Conservation (phyloP, 441 rosid species). For the Biscutella laevigata region DNA sequence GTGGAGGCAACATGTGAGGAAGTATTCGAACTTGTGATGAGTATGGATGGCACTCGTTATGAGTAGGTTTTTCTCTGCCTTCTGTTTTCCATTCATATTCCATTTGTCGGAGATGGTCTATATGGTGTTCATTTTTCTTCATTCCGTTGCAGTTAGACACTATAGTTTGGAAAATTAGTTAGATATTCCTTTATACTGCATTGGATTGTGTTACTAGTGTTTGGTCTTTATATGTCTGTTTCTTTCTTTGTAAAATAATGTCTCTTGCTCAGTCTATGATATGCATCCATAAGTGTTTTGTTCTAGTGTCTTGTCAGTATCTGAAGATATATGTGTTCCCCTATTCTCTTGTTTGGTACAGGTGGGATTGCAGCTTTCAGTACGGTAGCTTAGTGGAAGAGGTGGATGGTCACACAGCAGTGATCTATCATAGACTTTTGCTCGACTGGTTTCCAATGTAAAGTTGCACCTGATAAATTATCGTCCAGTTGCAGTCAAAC, state of each 20-base stretch:
- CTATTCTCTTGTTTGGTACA: constrained; percentile 29
- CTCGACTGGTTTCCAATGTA: constrained; percentile 98
- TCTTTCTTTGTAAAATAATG: neutral
- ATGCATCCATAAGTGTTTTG: neutral
- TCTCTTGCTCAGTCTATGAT: neutral
- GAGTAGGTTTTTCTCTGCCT: constrained; percentile 67
- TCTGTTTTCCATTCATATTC: neutral
- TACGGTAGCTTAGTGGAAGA: constrained; percentile 97
- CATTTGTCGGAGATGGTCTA: neutral
- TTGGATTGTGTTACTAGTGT: neutral
- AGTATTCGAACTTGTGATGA: constrained; percentile 95
- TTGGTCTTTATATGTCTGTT: neutral
- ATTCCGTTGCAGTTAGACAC: neutral
- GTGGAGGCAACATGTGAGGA: constrained; percentile 98
- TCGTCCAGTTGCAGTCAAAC: neutral
- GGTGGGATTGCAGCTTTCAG: constrained; percentile 99
- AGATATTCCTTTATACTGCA: neutral
- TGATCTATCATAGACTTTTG: constrained; percentile 90
- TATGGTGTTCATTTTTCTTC: constrained; percentile 5
- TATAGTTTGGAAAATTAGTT: neutral
- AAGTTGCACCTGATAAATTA: constrained; percentile 22
- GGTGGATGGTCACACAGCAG: constrained; percentile 98
- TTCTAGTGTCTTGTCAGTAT: neutral
- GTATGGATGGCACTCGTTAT: constrained; percentile 98
- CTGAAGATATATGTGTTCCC: constrained; percentile 6